Evolutionary conservation across 2,329 filamentous ascomycete species (phyloP).

Genomic region (Ophiostoma tasmaniense): DNA sequence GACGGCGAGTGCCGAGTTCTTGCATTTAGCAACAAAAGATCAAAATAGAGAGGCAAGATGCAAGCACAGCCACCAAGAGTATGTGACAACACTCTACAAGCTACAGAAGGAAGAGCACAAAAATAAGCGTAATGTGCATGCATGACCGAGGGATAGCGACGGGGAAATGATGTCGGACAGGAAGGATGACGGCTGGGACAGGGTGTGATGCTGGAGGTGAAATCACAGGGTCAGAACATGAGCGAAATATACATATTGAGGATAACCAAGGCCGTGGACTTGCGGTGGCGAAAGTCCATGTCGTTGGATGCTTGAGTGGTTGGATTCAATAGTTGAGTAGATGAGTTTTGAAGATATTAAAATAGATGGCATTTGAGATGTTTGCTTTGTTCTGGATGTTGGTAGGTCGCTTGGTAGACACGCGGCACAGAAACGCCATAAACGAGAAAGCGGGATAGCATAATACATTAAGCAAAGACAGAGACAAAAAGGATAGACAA

Average conservation of each 20-base stretch:
- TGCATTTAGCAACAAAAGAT: not conserved
- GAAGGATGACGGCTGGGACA: conserved; percentile 1
- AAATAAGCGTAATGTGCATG: not conserved
- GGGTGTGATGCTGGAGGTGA: not conserved
- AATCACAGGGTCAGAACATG: not conserved
- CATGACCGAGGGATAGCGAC: not conserved
- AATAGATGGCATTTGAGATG: not conserved
- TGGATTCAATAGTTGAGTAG: no score
- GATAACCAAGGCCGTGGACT: not conserved
- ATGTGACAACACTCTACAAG: not conserved
- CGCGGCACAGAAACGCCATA: not conserved
- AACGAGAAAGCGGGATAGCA: not conserved
- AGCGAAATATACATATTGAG: not conserved
- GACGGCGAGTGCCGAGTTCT: not conserved
- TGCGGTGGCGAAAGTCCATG: not conserved
- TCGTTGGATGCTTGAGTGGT: not conserved
- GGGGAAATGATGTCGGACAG: not conserved
- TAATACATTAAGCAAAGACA: not conserved
- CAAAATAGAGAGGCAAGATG: not conserved
- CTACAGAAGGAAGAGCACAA: not conserved
- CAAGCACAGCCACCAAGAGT: not conserved
- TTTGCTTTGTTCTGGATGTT: no score
- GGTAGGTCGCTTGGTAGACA: not conserved
- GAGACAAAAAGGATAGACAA: not conserved
- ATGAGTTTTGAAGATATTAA: not conserved